A percentile compares a stretch with the other conserved stretches of the same genome.
Evolutionary conservation across 164 flowering plant species (phyloP).

Genomic region (Aristolochia californica): DNA sequence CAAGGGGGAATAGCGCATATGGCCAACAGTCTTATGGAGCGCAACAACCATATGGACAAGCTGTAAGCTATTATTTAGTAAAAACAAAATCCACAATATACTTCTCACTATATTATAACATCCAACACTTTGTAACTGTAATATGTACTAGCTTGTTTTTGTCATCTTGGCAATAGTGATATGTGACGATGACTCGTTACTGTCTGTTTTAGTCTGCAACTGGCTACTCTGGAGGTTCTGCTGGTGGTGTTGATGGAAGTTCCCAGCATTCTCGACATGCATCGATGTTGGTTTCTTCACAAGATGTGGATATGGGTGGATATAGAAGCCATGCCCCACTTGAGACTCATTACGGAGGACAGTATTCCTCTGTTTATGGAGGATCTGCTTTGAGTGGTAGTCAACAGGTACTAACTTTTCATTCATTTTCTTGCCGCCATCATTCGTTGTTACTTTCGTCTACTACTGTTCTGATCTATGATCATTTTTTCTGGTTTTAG

Average conservation of each 20-base stretch:
- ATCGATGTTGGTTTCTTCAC: conserved; percentile 40
- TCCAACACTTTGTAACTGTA: not conserved
- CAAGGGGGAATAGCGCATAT: conserved; percentile 53
- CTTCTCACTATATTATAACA: not conserved
- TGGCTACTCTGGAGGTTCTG: conserved; percentile 38
- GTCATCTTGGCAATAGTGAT: not conserved
- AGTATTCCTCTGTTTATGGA: conserved; percentile 63
- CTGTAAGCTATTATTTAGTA: conserved; percentile 25
- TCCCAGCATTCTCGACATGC: conserved; percentile 48
- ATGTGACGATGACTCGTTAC: not conserved
- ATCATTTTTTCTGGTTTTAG: not conserved
- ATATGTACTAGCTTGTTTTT: not conserved
- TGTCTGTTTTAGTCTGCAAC: conserved; percentile 35
- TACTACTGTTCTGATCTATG: not conserved
- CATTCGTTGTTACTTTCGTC: not conserved
- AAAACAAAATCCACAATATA: not conserved
- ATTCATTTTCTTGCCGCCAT: not conserved
- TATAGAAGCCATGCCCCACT: conserved; percentile 49
- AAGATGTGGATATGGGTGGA: conserved; percentile 56
- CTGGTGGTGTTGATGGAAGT: conserved; percentile 39
- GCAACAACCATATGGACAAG: conserved; percentile 66
- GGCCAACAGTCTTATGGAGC: conserved; percentile 61
- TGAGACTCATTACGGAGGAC: conserved; percentile 63
- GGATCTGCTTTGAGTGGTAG: conserved; percentile 36
- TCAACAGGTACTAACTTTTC: conserved; percentile 39